A percentile compares a stretch with the other conserved stretches of the same genome.
Evolutionary conservation across 768 basidiomycete species (phyloP).

Genomic region (Kwoniella heveanensis): DNA sequence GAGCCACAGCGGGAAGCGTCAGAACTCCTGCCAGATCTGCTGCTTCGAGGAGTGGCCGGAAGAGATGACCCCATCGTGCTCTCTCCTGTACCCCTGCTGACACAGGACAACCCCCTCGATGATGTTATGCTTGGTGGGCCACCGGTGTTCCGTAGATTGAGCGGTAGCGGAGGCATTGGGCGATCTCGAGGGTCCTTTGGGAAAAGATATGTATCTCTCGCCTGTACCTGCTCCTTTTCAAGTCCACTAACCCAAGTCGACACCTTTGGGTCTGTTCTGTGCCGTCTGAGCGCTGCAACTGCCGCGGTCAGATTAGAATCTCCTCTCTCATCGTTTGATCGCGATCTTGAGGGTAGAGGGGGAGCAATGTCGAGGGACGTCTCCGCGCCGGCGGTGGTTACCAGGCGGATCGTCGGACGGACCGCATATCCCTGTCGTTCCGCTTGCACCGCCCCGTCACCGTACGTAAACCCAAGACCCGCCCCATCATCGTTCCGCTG

Average conservation of each 20-base stretch:
- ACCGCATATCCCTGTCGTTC: not conserved
- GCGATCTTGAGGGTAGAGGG: conserved; percentile 12
- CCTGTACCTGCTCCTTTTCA: conserved; percentile 2
- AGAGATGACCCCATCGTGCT: conserved; percentile 8
- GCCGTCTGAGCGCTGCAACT: conserved; percentile 21
- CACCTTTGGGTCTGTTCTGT: conserved; percentile 30
- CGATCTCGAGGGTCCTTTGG: conserved; percentile 11
- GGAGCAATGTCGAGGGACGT: not conserved
- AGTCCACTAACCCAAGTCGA: conserved; percentile 9
- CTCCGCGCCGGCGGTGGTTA: conserved; percentile 12
- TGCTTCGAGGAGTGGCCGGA: conserved; percentile 8
- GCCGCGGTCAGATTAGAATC: not conserved
- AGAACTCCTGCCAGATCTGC: not conserved
- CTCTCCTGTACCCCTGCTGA: not conserved
- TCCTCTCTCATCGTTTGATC: conserved; percentile 26
- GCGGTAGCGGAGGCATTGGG: conserved; percentile 30
- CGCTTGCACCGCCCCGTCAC: conserved; percentile 5
- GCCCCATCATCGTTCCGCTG: not conserved
- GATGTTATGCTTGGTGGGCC: conserved; percentile 12
- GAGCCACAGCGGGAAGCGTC: not conserved
- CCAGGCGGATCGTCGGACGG: conserved; percentile 30
- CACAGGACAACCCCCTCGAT: not conserved
- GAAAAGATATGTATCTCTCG: conserved; percentile 2
- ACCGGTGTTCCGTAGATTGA: conserved; percentile 14
- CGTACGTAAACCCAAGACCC: conserved; percentile 12